phyloP scores from a whole-genome alignment of 345 rosid species.

The Populus tremula region DNA sequence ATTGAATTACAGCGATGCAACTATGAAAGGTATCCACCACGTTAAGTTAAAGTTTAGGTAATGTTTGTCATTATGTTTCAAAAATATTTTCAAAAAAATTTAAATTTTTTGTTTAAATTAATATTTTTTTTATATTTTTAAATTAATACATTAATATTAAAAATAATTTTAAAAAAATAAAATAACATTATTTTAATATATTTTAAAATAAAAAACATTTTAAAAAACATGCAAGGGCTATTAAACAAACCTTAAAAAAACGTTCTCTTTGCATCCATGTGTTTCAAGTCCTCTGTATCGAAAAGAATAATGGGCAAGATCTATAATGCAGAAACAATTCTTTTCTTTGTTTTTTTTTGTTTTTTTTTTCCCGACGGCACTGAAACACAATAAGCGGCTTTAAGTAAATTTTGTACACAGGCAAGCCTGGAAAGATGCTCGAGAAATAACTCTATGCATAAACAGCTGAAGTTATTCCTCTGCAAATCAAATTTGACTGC shows the following conservation, averaged over 20 bases:
- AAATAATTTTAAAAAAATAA: too few relatives aligned
- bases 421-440: neutral
- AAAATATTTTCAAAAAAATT: too few relatives aligned
- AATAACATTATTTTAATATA: too few relatives aligned
- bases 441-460: neutral
- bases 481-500: neutral
- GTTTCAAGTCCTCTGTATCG: neutral
- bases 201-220: too few relatives aligned
- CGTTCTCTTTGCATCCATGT: neutral
- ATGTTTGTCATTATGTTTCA: too few relatives aligned
- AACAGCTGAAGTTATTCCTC: neutral
- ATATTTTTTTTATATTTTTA: too few relatives aligned
- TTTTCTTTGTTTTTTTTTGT: too few relatives aligned
- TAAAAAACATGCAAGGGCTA: too few relatives aligned
- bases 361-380: neutral
- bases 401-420: neutral
- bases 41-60: neutral
- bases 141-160: too few relatives aligned
- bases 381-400: neutral
- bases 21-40: neutral
- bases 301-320: neutral
- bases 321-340: neutral
- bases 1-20: too few relatives aligned
- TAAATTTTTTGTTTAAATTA: too few relatives aligned
- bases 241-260: neutral